phyloP scores from a whole-genome alignment of 176 grass and related monocot genomes.

The Eleusine indica region DNA sequence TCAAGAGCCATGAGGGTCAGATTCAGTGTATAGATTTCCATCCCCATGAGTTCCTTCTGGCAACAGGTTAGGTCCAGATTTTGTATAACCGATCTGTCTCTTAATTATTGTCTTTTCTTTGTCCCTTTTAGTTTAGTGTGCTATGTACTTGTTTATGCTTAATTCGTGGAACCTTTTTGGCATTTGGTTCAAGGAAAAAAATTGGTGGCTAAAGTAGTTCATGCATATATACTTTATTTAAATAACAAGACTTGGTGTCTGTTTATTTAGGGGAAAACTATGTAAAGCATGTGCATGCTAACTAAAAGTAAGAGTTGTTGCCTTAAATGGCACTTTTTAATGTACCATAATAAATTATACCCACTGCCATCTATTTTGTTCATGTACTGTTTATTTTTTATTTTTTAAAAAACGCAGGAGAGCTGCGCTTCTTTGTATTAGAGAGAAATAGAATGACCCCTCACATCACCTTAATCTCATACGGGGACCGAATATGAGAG shows the following conservation, averaged over 20 bases:
- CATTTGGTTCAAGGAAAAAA: conserved; percentile 27
- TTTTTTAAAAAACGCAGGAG: no score
- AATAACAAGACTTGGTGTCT: neutral
- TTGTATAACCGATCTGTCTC: conserved; percentile 16
- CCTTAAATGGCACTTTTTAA: neutral
- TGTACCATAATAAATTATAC: conserved; percentile 6
- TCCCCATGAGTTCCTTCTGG: conserved; percentile 92
- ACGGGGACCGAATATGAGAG: no score
- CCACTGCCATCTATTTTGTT: neutral
- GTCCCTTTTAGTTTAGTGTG: conserved; percentile 28
- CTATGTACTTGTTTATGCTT: conserved; percentile 17
- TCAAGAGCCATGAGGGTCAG: conserved; percentile 90
- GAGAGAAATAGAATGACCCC: no score
- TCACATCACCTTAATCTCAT: no score
- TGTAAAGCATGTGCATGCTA: conserved; percentile 24
- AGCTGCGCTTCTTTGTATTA: no score
- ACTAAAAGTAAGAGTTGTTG: conserved; percentile 4
- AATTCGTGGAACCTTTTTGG: neutral
- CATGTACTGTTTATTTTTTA: neutral
- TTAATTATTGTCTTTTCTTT: conserved; percentile 36
- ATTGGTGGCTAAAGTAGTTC: neutral
- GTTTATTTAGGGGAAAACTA: conserved; percentile 1
- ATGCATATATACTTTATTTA: neutral
- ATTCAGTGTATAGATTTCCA: conserved; percentile 99
- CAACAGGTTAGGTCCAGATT: conserved; percentile 77